Conservation (phyloP, 495 filamentous ascomycete genomes). For the Cenococcum geophilum region DNA sequence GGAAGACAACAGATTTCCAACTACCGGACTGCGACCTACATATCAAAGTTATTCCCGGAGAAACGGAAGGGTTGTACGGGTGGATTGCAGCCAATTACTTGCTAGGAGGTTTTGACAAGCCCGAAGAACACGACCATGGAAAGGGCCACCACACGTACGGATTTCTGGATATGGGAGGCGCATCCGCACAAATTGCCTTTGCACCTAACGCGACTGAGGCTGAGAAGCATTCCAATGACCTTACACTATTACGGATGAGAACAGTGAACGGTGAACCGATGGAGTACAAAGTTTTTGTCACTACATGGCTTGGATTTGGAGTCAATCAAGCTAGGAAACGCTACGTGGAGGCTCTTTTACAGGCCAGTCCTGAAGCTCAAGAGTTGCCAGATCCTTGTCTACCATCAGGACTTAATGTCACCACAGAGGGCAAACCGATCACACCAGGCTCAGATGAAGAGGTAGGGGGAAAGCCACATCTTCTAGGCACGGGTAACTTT, state of each 20-base stretch:
- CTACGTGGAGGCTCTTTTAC: slow-evolving; percentile 66
- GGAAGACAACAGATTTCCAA: slow-evolving; percentile 69
- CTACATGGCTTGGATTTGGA: slow-evolving; percentile 94
- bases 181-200: slow-evolving; percentile 95
- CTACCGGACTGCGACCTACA: slow-evolving; percentile 86
- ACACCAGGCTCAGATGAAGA: slow-evolving; percentile 38
- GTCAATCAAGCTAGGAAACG: slow-evolving; percentile 82
- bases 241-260: slow-evolving; percentile 78
- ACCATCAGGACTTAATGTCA: slow-evolving; percentile 67
- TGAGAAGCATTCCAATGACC: slow-evolving; percentile 80
- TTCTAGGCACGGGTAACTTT: slow-evolving; percentile 81
- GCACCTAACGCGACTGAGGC: slow-evolving; percentile 90
- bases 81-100: slow-evolving; percentile 99
- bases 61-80: slow-evolving; percentile 95
- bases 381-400: slow-evolving; percentile 92
- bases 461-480: slow-evolving; percentile 39
- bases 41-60: slow-evolving; percentile 93
- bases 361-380: slow-evolving; percentile 46
- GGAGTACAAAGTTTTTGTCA: slow-evolving; percentile 87
- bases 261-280: slow-evolving; percentile 66
- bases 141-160: slow-evolving; percentile 94
- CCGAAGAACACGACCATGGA: slow-evolving; percentile 64
- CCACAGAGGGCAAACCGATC: slow-evolving; percentile 42
- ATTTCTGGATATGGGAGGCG: slow-evolving; percentile 97
- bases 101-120: slow-evolving; percentile 84